Base-by-base conservation (phyloP, 768 basidiomycete species). In the Pleurotus djamor region DNA sequence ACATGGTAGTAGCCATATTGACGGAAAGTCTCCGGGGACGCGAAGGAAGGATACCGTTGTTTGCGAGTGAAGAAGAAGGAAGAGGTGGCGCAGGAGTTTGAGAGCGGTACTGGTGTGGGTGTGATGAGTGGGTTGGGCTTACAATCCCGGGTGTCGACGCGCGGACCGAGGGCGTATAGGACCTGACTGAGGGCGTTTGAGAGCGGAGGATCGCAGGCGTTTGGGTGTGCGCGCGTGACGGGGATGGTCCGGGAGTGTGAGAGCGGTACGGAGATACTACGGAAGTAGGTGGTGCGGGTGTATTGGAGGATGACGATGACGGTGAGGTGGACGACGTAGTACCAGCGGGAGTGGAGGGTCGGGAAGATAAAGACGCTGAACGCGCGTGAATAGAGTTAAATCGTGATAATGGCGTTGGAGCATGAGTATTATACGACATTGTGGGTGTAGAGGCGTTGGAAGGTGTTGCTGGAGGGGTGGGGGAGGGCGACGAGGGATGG, bases 351-450 rank as follows among this genome's bases (percentile, higher is more conserved):
- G 79, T 79, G 21, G 76, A 71, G 4, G 80, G 78, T 62, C 78
- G 76, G 50, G 76, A 77, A 43, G 83, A 76, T 71, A 80, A 77
- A 38, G 87, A 89, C 34, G 79, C 70, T 54, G 87, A 86, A 63
- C 86, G 80, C 62, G 79, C 72, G 70, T 87, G 84, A 9, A 78
- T 73, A 13, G 83, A 73, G 61, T 75, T 73, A 64, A 80, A 81
- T 65, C 86, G 83, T 52, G 83, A 79, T 16, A 82, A 73, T 37
- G 79, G 76, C 44, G 82, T 56, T n/a, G 54, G 54, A 10, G 54
- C 54, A n/a, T 56, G 54, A 56, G 54, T 56, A 32, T 38, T 56
- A 32, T 38, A 38, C 4, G 54, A 43, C 34, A 76, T 71, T 48
- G 69, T 28, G 21, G 21, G 21, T 28, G 21, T 28, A 28, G 21